Conservation (phyloP, 441 rosid species). For the Populus tomentosa region DNA sequence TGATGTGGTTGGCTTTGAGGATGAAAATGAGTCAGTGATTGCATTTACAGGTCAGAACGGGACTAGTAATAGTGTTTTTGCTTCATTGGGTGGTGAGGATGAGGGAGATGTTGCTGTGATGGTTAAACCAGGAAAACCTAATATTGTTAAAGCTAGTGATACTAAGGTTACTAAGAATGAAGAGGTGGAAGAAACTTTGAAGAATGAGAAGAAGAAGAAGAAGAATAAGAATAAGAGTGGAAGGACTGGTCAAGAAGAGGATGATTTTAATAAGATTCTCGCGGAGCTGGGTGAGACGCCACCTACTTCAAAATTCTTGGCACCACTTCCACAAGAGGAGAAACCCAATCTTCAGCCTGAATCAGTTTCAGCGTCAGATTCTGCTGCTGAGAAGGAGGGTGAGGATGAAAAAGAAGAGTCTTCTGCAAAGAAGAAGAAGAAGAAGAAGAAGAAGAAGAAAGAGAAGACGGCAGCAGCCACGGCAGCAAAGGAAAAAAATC, state of each 20-base stretch:
- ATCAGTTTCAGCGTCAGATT: slow-evolving; percentile 36
- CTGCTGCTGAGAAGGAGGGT: slow-evolving; percentile 59
- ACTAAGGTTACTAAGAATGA: slow-evolving; percentile 33
- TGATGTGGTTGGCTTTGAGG: slow-evolving; percentile 30
- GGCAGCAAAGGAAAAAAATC: slow-evolving; percentile 48
- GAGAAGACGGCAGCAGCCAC: slow-evolving; percentile 56
- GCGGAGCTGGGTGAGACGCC: slow-evolving; percentile 78
- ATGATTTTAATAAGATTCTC: slow-evolving; percentile 87
- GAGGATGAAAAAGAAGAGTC: slow-evolving; percentile 73
- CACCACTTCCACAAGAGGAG: slow-evolving; percentile 41
- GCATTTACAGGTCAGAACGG: slow-evolving; percentile 64
- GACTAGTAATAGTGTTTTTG: slow-evolving; percentile 25
- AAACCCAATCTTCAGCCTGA: slow-evolving; percentile 49
- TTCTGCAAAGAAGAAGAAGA: slow-evolving; percentile 93
- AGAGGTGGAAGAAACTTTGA: slow-evolving; percentile 54
- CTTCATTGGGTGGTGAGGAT: slow-evolving; percentile 31
- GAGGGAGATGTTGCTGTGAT: slow-evolving; percentile 29
- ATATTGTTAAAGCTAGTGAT: slow-evolving; percentile 22
- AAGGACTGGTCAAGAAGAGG: slow-evolving; percentile 92
- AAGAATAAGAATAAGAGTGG: slow-evolving; percentile 83
- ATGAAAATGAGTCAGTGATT: slow-evolving; percentile 36
- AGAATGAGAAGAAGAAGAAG: slow-evolving; percentile 50
- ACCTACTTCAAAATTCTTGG: slow-evolving; percentile 34
- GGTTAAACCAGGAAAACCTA: slow-evolving; percentile 17
- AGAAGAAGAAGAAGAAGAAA: slow-evolving; percentile 82